Conservation (phyloP, 2,329 filamentous ascomycete species). For the Pyricularia sp. region DNA sequence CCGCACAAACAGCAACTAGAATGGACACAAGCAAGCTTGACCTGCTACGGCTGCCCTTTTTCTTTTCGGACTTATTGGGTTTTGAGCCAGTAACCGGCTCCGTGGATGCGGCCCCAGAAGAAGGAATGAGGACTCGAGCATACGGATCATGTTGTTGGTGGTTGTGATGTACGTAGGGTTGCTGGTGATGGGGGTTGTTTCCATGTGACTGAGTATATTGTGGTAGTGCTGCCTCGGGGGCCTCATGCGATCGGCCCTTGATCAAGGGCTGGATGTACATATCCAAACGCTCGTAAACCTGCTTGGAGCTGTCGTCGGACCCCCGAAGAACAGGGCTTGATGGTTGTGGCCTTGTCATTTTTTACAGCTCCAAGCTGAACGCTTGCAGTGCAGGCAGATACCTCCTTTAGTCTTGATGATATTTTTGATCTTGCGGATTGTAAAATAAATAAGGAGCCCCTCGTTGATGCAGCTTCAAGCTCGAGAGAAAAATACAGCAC, state of each 20-base stretch:
- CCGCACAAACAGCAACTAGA: background rate
- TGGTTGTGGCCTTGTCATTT: background rate
- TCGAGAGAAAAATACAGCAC: background rate
- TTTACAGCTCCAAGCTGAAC: background rate
- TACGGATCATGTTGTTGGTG: background rate
- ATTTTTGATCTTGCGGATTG: too few species aligned
- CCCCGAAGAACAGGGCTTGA: background rate
- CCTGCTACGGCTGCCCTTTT: background rate
- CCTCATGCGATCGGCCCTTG: background rate
- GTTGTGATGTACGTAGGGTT: background rate
- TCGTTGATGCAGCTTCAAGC: background rate
- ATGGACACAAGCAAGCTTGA: background rate
- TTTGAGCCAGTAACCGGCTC: background rate
- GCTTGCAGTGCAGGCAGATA: background rate
- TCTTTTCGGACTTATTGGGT: background rate
- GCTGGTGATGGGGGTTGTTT: too few species aligned
- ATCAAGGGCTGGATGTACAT: background rate
- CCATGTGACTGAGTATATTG: background rate
- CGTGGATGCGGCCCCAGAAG: background rate
- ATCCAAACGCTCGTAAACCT: background rate
- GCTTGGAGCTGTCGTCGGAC: background rate
- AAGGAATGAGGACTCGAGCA: background rate
- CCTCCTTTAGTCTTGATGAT: too few species aligned
- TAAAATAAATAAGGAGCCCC: too few species aligned
- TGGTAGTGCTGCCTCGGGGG: background rate